Evolutionary conservation across 441 rosid genomes (phyloP), one percentile per base, ranked within the genome.

Genomic region (Aleurites moluccanus): DNA sequence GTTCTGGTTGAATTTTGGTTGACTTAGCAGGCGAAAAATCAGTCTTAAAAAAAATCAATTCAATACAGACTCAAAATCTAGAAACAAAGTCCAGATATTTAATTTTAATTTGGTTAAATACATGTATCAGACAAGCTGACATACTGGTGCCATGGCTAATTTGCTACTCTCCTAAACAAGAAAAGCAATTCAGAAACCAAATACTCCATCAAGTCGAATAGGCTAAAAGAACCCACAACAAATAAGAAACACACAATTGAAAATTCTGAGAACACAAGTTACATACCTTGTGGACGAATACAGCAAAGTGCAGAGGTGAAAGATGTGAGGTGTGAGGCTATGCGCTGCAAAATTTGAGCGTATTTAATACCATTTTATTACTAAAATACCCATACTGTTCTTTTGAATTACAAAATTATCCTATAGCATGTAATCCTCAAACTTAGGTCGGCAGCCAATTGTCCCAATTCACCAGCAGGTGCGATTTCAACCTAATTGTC

Each of bases 261-360:
- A 53, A 53, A 9, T 38, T 21, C 49, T 61, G 55, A n/a, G 20
- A 69, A 15, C 38, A n/a, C n/a, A n/a, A n/a, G n/a, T n/a, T n/a
- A n/a, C n/a, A 16, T 59, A 70, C 74, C 65, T 70, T 23, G 20
- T 47, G n/a, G 28, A 62, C 27, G 28, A 70, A 20, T 40, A 9
- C 27, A 60, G 45, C 11, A n/a, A 6, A 33, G 30, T 52, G 45
- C 10, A 35, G 10, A 21, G 33, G 3, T 2, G 15, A 57, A 28
- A 57, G 10, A 38, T 38, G 40, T 5, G 40, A 38, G 33, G 25
- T 13, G 7, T 1, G 1, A 0, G 16, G 56, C 15, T 14, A 8
- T 27, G 59, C 23, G 25, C 60, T 70, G 21, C 64, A 13, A 70
- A 50, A 28, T 10, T 61, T 16, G 21, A 23, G 40, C 6, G 3